phyloP scores from a whole-genome alignment of 345 rosid species.

The Citrus unshiu region DNA sequence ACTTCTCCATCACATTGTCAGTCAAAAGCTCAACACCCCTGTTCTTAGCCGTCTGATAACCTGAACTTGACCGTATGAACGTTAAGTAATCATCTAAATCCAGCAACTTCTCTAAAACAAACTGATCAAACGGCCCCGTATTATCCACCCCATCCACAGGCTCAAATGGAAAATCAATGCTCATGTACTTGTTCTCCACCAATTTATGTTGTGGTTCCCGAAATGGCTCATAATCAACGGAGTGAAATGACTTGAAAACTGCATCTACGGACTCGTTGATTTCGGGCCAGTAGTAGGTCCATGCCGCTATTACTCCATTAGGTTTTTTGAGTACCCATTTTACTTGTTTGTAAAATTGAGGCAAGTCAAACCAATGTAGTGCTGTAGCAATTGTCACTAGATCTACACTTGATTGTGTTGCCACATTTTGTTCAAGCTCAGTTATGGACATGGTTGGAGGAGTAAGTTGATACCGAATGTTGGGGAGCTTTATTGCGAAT shows the following conservation, averaged over 20 bases:
- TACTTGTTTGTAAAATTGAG: too few species aligned
- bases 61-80: conserved; percentile 64
- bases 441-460: too few species aligned
- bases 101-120: conserved; percentile 52
- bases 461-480: too few species aligned
- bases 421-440: too few species aligned
- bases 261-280: conserved; percentile 46
- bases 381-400: too few species aligned
- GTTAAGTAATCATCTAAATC: conserved; percentile 46
- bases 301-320: conserved; percentile 65
- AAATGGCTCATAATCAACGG: conserved; percentile 30
- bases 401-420: too few species aligned
- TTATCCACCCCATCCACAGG: conserved; percentile 38
- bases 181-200: conserved; percentile 58
- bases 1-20: conserved; percentile 32
- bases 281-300: conserved; percentile 77
- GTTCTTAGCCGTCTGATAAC: conserved; percentile 69
- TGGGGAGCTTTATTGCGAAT: conserved; percentile 21
- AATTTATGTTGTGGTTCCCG: conserved; percentile 58
- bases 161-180: conserved; percentile 70
- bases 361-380: too few species aligned
- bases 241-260: conserved; percentile 45
- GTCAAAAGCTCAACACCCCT: conserved; percentile 60
- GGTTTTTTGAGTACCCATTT: conserved; percentile 21
- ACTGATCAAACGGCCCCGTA: conserved; percentile 54